phyloP scores from a whole-genome alignment of 441 rosid species.

The Eruca vesicaria region DNA sequence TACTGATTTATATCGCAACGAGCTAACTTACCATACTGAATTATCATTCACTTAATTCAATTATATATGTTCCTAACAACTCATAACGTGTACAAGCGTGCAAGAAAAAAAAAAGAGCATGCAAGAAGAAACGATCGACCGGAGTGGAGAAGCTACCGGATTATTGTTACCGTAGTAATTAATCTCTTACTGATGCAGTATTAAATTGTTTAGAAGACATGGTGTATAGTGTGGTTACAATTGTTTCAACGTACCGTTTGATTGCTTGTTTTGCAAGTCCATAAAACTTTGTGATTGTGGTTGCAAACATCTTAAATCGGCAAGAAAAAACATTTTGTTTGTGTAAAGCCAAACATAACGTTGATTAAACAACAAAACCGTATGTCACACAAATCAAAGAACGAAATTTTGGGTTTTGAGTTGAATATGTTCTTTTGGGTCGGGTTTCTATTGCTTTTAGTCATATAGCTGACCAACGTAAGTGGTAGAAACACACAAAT shows the following conservation, averaged over 20 bases:
- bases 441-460: background rate
- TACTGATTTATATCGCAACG: background rate
- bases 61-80: background rate
- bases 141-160: background rate
- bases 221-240: background rate
- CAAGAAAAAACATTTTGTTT: background rate
- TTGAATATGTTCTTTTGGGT: background rate
- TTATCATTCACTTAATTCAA: background rate
- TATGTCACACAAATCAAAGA: background rate
- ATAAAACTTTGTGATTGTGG: background rate
- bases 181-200: background rate
- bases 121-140: slow-evolving; percentile 1
- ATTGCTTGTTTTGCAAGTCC: background rate
- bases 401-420: background rate
- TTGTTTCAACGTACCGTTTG: background rate
- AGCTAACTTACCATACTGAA: background rate
- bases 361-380: background rate
- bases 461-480: slow-evolving; percentile 4
- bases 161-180: background rate
- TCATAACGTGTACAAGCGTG: background rate
- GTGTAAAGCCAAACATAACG: background rate
- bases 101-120: slow-evolving; percentile 12
- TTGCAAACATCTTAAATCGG: background rate
- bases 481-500: background rate
- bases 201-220: background rate